A percentile compares a stretch with the other conserved stretches of the same genome.
These are phyloP conservation scores for Cladosporium sp. DNA, from an alignment of 2,329 filamentous ascomycete genomes.

Conservation along the genomic window DNA sequence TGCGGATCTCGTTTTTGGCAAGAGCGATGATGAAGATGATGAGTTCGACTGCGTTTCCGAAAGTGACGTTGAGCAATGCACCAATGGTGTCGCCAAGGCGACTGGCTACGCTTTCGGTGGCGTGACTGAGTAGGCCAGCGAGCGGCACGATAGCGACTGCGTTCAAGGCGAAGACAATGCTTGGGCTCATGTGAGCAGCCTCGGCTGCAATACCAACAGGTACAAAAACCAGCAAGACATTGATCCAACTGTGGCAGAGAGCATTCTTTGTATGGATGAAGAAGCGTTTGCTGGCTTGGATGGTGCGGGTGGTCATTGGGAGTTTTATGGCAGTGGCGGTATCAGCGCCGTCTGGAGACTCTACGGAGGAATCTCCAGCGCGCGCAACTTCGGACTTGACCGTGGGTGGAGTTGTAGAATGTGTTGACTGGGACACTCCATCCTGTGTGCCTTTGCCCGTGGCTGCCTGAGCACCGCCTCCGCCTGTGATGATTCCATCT, in stretches of 20 bases:
- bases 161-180: conserved; percentile 53
- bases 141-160: conserved; percentile 53
- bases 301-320: conserved; percentile 52
- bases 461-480: conserved; percentile 29
- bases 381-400: conserved; percentile 51
- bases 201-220: conserved; percentile 72
- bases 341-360: conserved; percentile 32
- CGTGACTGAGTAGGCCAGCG: conserved; percentile 50
- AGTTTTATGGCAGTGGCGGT: conserved; percentile 36
- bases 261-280: conserved; percentile 57
- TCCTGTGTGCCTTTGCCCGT: conserved; percentile 27
- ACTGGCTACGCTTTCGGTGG: conserved; percentile 51
- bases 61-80: conserved; percentile 53
- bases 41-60: conserved; percentile 54
- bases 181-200: conserved; percentile 40
- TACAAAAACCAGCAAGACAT: conserved; percentile 74
- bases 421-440: conserved; percentile 24
- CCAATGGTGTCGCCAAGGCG: conserved; percentile 51
- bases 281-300: conserved; percentile 53
- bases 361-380: conserved; percentile 56
- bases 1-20: conserved; percentile 79
- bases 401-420: conserved; percentile 41
- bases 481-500: conserved; percentile 30
- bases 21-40: conserved; percentile 70
- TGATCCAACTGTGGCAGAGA: conserved; percentile 74